Conservation (phyloP, 148 eudicot genomes). For the Arctostaphylos glauca region DNA sequence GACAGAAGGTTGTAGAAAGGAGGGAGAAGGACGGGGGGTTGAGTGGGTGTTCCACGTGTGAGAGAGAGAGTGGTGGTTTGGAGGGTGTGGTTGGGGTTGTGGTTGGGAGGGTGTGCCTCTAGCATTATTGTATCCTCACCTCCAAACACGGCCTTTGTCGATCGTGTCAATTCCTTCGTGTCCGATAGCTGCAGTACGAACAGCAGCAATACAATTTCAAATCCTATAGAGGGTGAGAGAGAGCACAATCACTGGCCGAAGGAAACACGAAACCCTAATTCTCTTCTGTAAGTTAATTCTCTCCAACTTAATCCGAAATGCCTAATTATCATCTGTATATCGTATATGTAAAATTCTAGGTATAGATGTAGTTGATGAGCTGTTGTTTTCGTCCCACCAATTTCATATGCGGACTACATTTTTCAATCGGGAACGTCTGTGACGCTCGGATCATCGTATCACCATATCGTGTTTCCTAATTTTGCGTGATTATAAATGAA, state of each 20-base stretch:
- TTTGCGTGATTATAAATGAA: too few species aligned
- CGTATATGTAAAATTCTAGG: background rate
- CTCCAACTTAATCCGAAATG: background rate
- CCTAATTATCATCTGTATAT: background rate
- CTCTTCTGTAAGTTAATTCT: conserved; percentile 10
- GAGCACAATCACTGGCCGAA: background rate
- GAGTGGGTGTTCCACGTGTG: too few species aligned
- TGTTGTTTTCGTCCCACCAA: background rate
- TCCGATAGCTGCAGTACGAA: background rate
- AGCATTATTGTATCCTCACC: too few species aligned
- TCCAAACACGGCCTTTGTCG: background rate
- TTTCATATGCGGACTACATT: background rate
- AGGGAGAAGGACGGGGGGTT: too few species aligned
- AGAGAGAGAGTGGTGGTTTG: too few species aligned
- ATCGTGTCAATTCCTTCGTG: background rate
- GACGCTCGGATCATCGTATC: too few species aligned
- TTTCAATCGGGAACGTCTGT: background rate
- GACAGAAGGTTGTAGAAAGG: too few species aligned
- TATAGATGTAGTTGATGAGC: background rate
- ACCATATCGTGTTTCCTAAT: too few species aligned
- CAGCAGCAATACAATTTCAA: background rate
- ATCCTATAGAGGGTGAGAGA: background rate
- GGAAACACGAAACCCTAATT: conserved; percentile 7
- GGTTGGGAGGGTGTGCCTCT: too few species aligned
- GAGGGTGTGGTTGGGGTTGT: too few species aligned